phyloP scores from a whole-genome alignment of 2,329 filamentous ascomycete species.

The Claviceps pazoutovae region DNA sequence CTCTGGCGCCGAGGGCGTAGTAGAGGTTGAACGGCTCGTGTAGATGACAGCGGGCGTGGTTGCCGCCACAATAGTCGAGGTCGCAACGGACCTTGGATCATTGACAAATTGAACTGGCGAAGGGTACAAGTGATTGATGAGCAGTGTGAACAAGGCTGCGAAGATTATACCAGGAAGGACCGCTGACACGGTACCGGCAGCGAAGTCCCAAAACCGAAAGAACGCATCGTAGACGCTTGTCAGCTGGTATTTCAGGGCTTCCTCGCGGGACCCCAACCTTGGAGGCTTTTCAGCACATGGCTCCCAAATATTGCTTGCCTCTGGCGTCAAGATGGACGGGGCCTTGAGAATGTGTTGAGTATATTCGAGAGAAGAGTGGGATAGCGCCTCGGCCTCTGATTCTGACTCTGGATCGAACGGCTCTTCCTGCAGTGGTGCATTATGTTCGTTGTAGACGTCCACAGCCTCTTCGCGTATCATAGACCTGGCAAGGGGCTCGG shows the following conservation, averaged over 20 bases:
- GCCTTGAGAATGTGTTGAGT: slow-evolving; percentile 33
- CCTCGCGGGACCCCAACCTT: background rate
- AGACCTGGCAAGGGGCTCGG: slow-evolving; percentile 5
- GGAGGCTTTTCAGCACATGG: slow-evolving; percentile 4
- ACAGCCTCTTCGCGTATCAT: slow-evolving; percentile 6
- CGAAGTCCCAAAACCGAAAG: slow-evolving; percentile 1
- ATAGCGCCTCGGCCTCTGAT: slow-evolving; percentile 20
- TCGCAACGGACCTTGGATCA: background rate
- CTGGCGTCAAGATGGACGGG: slow-evolving; percentile 26
- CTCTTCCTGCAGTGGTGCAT: background rate
- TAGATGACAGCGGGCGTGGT: slow-evolving; percentile 5
- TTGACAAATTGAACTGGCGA: slow-evolving; percentile 5
- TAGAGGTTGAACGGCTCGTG: slow-evolving; percentile 7
- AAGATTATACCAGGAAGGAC: slow-evolving; percentile 14
- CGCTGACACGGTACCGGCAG: slow-evolving; percentile 6
- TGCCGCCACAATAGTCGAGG: slow-evolving; percentile 13
- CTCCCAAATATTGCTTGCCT: slow-evolving; percentile 18
- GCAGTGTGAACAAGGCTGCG: slow-evolving; percentile 10
- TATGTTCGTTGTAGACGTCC: slow-evolving; percentile 3
- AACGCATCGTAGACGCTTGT: background rate
- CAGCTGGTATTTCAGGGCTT: slow-evolving; percentile 1
- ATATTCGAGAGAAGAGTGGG: slow-evolving; percentile 31
- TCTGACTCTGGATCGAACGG: slow-evolving; percentile 18
- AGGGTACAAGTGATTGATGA: slow-evolving; percentile 17
- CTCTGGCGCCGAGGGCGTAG: background rate